Evolutionary conservation across 169 alveolate species (phyloP).

Genomic region (Besnoitia besnoiti): DNA sequence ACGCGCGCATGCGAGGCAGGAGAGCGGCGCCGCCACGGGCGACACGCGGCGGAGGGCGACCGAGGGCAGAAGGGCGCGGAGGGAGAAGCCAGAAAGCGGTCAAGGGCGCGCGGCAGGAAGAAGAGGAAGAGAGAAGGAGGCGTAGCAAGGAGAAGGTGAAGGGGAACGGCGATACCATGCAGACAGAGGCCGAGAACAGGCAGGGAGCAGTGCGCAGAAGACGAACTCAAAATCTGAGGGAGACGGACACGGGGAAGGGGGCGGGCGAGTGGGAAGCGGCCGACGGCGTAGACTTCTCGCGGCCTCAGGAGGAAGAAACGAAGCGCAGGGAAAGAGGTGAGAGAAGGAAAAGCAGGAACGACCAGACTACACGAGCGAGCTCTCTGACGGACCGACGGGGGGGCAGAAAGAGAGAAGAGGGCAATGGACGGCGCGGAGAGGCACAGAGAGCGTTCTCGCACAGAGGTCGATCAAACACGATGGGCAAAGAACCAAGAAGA

Average conservation of each 20-base stretch:
- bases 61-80: background rate
- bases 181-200: no score
- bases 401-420: background rate
- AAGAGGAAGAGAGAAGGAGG: background rate
- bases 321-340: background rate
- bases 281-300: background rate
- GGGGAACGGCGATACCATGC: background rate
- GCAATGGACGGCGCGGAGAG: background rate
- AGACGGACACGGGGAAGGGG: no score
- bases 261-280: background rate
- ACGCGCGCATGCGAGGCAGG: background rate
- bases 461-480: no score
- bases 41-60: background rate
- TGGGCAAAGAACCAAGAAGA: no score
- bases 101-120: background rate
- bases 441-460: background rate
- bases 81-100: background rate
- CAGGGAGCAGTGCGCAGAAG: no score
- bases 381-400: background rate
- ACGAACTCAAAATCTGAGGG: background rate
- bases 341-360: background rate
- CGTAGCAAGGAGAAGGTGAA: background rate
- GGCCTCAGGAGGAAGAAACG: background rate
- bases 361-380: background rate
- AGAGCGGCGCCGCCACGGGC: background rate